Evolutionary conservation across 345 rosid species (phyloP).

Genomic region (Syzygium jambos): DNA sequence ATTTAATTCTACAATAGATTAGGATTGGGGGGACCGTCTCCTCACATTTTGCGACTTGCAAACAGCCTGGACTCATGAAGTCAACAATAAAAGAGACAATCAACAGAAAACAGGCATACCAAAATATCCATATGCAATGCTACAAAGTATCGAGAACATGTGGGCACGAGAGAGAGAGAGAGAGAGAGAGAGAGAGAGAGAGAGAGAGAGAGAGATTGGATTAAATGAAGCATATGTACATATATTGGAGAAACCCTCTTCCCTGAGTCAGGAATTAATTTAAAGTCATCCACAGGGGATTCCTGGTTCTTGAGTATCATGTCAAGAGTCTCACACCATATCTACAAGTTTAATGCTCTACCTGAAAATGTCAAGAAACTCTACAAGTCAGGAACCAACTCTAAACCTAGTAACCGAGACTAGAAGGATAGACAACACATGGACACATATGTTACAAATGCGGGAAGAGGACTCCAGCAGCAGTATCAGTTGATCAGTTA

Average conservation of each 20-base stretch:
- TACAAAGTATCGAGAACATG: neutral
- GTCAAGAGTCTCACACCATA: constrained; percentile 18
- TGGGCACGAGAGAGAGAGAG: neutral
- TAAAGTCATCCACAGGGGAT: neutral
- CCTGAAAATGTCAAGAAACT: constrained; percentile 26
- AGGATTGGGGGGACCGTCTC: neutral
- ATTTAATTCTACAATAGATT: neutral
- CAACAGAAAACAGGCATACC: neutral
- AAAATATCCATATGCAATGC: neutral
- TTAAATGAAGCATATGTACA: neutral
- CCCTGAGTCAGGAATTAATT: neutral
- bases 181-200: neutral
- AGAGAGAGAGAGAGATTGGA: neutral
- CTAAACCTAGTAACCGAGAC: constrained; percentile 12
- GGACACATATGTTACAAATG: constrained; percentile 21
- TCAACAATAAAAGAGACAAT: neutral
- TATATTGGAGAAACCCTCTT: neutral
- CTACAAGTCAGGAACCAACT: constrained; percentile 29
- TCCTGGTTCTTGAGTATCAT: neutral
- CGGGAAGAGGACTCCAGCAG: neutral
- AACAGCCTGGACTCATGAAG: neutral
- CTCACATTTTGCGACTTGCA: neutral
- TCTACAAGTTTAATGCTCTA: constrained; percentile 34
- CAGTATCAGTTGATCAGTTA: neutral
- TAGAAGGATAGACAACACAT: constrained; percentile 11